Percentiles rank a stretch among this genome's conserved stretches.
These are phyloP conservation scores for Aureobasidium sp. DNA, from an alignment of 2,329 filamentous ascomycete genomes.

Conservation along the genomic window DNA sequence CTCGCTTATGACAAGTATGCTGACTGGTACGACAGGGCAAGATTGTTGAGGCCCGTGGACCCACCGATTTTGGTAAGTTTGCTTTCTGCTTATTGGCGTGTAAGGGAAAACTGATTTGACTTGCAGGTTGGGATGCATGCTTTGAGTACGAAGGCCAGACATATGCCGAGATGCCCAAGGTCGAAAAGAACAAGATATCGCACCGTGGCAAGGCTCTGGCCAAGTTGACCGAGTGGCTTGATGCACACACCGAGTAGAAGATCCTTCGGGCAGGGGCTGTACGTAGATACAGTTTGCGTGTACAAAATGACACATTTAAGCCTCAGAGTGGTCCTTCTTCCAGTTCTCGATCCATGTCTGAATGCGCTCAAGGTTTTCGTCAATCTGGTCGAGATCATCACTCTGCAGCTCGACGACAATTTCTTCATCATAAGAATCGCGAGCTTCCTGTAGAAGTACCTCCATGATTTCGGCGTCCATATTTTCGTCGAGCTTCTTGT, in stretches of 20 bases:
- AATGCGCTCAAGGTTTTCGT: conserved; percentile 78
- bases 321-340: conserved; percentile 55
- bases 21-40: conserved; percentile 48
- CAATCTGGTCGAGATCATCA: conserved; percentile 74
- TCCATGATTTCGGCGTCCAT: conserved; percentile 97
- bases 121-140: conserved; percentile 86
- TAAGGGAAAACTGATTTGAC: conserved; percentile 15
- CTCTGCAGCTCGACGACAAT: conserved; percentile 85
- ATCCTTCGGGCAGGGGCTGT: neutral
- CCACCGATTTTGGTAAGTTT: conserved; percentile 67
- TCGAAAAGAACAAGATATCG: conserved; percentile 82
- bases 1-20: neutral
- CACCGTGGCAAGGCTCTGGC: conserved; percentile 81
- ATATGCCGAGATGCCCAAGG: conserved; percentile 90
- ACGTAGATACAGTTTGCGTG: neutral
- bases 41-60: conserved; percentile 77
- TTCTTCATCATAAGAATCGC: conserved; percentile 75
- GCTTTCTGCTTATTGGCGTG: neutral
- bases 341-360: conserved; percentile 75
- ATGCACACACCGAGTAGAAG: conserved; percentile 18
- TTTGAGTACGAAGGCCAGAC: conserved; percentile 92
- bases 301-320: neutral
- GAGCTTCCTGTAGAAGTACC: conserved; percentile 81
- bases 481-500: conserved; percentile 89
- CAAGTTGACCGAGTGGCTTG: conserved; percentile 72